Percentiles rank a stretch among this genome's conserved stretches.
Evolutionary conservation across 2,329 filamentous ascomycete species (phyloP).

Genomic region (Phyllosticta paracitricarpa): DNA sequence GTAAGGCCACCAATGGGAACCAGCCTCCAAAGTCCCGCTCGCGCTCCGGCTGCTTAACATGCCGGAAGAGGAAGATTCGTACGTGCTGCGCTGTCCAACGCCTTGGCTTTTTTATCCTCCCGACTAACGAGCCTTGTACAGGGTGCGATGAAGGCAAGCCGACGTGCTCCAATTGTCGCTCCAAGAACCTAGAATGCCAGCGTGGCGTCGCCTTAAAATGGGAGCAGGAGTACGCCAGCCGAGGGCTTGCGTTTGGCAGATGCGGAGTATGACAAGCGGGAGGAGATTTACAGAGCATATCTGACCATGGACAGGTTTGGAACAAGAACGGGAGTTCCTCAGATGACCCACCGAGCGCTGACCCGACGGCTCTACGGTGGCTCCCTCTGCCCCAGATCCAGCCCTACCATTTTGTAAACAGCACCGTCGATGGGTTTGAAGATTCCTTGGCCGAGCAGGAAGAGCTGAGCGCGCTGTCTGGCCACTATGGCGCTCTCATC

Average conservation of each 20-base stretch:
- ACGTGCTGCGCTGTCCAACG: not conserved
- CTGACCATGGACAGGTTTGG: slow-evolving; percentile 21
- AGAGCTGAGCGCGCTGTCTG: slow-evolving; percentile 1
- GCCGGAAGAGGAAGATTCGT: slow-evolving; percentile 29
- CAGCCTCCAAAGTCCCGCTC: slow-evolving; percentile 19
- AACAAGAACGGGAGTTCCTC: slow-evolving; percentile 15
- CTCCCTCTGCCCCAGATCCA: slow-evolving; percentile 15
- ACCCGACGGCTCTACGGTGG: slow-evolving; percentile 11
- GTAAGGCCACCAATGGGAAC: slow-evolving; percentile 11
- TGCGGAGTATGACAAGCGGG: slow-evolving; percentile 18
- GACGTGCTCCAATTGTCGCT: slow-evolving; percentile 26
- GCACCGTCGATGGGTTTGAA: slow-evolving; percentile 11
- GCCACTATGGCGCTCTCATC: not conserved
- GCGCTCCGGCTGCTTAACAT: slow-evolving; percentile 32
- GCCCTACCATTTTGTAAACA: slow-evolving; percentile 16
- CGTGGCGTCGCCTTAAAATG: slow-evolving; percentile 19
- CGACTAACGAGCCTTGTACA: not conserved
- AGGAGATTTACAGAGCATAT: not conserved
- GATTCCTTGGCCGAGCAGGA: slow-evolving; percentile 7
- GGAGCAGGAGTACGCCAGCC: slow-evolving; percentile 30
- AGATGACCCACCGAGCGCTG: slow-evolving; percentile 10
- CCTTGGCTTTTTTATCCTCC: not conserved
- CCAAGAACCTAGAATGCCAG: slow-evolving; percentile 27
- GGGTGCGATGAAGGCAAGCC: slow-evolving; percentile 32
- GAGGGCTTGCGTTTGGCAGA: slow-evolving; percentile 34